Evolutionary conservation across 2,329 filamentous ascomycete genomes (phyloP).

Genomic region (Aspergillus floridensis): DNA sequence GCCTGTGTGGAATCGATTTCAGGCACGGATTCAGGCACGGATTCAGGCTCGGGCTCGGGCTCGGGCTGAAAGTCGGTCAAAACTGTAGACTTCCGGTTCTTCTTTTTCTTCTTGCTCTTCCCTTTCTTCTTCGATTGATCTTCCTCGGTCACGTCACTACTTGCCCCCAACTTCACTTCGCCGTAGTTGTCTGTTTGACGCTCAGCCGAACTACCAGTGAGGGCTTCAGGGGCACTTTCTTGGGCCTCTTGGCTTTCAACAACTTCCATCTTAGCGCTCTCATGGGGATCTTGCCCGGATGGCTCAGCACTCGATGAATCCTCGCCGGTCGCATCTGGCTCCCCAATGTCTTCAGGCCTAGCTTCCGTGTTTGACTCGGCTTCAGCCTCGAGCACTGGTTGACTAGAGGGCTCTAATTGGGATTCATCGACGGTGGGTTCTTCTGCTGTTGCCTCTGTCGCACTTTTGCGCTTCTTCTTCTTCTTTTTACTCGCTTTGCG

Average conservation of each 20-base stretch:
- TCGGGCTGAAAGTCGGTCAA: slow-evolving; percentile 15
- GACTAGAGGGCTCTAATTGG: neutral
- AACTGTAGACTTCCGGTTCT: slow-evolving; percentile 16
- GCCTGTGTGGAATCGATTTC: slow-evolving; percentile 1
- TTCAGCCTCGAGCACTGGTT: slow-evolving; percentile 13
- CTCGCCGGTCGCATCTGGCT: neutral
- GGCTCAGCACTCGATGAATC: neutral
- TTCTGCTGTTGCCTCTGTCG: slow-evolving; percentile 3
- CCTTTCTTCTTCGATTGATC: slow-evolving; percentile 17
- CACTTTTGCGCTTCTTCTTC: slow-evolving; percentile 22
- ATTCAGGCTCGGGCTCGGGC: slow-evolving; percentile 6
- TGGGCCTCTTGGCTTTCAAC: neutral
- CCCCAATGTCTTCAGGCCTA: neutral
- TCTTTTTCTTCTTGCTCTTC: slow-evolving; percentile 24
- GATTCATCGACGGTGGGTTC: slow-evolving; percentile 4
- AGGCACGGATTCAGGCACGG: slow-evolving; percentile 7
- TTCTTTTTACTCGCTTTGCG: slow-evolving; percentile 22
- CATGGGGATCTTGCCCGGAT: neutral
- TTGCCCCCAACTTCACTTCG: neutral
- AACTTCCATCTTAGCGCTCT: neutral
- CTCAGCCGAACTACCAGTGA: neutral
- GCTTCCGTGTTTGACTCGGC: slow-evolving; percentile 13
- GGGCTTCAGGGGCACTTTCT: neutral
- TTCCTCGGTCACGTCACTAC: slow-evolving; percentile 13
- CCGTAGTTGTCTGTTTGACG: slow-evolving; percentile 2